Evolutionary conservation across 192 early-diverging fungal species (phyloP), one percentile per base, ranked within the genome.

Genomic region (Obelidium mucronatum): DNA sequence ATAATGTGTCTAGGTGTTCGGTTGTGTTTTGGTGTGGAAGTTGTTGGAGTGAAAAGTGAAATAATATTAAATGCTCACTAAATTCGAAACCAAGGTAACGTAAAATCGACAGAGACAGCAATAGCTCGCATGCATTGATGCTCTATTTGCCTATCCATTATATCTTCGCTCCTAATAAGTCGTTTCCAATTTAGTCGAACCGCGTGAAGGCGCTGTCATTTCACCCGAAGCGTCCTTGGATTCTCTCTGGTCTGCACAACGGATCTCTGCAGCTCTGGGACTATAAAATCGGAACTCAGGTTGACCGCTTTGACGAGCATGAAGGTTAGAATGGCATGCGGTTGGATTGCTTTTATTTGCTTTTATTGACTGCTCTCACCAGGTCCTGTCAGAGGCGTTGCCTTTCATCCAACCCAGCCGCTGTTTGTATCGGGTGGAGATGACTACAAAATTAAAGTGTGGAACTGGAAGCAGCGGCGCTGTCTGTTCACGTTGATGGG

Each of bases 41-140:
- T n/a, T n/a, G n/a, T n/a, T n/a, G n/a, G n/a, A n/a, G n/a, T n/a
- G n/a, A n/a, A n/a, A n/a, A n/a, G n/a, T n/a, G n/a, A n/a, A n/a
- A n/a, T n/a, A n/a, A n/a, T n/a, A n/a, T n/a, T n/a, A n/a, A 67
- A 90, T 90, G 88, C 84, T 90, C 3, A 82, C 85, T 30, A 90
- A 99, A 92, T 99, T 99, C 86, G 97, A 99, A 86, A 96, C 96
- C 22, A 99, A 99, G 84, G 96, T 95, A n/a, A n/a, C n/a, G n/a
- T n/a, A n/a, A 17, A 42, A 30, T 28, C 37, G 33, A 66, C 19
- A 17, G 11, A 11, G 6, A 28, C n/a, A 6, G 59, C 24, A 8
- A 39, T 19, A 37, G 37, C 6, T 22, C 55, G 24, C 11, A 58
- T 58, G 55, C 55, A 58, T 51, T 51, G 48, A 8, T 51, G 48